phyloP scores from a whole-genome alignment of 2,329 filamentous ascomycete genomes.

The Botrytis sinoallii region DNA sequence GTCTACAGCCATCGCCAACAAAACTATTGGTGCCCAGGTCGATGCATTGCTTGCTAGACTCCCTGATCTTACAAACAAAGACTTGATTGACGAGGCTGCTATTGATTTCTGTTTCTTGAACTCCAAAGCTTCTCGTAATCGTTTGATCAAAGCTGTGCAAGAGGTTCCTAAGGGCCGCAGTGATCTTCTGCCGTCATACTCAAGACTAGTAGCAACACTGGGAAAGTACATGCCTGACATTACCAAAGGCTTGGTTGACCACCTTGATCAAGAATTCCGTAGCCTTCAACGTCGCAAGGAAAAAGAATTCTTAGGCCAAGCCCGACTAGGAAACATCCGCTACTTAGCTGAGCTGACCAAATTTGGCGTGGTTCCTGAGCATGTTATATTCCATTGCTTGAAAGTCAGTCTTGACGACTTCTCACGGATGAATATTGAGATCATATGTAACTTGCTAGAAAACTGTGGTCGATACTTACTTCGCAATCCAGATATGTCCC shows the following conservation, averaged over 20 bases:
- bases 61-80: constrained; percentile 89
- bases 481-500: constrained; percentile 86
- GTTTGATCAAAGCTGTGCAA: constrained; percentile 86
- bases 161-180: constrained; percentile 93
- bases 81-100: constrained; percentile 85
- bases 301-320: constrained; percentile 94
- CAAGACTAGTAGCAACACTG: constrained; percentile 88
- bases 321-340: constrained; percentile 91
- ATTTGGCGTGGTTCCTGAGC: constrained; percentile 95
- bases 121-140: constrained; percentile 94
- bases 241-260: constrained; percentile 84
- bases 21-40: constrained; percentile 94
- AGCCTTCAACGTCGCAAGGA: constrained; percentile 95
- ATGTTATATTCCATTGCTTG: constrained; percentile 97
- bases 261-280: constrained; percentile 94
- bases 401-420: constrained; percentile 98
- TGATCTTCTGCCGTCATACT: constrained; percentile 86
- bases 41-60: constrained; percentile 83
- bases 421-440: constrained; percentile 98
- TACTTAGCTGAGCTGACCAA: constrained; percentile 97
- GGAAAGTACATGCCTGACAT: constrained; percentile 93
- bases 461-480: constrained; percentile 94
- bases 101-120: constrained; percentile 98
- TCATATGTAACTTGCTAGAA: constrained; percentile 92
- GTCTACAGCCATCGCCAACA: constrained; percentile 94